phyloP scores from a whole-genome alignment of 2,329 filamentous ascomycete species.

The Stachybotrys elegans region DNA sequence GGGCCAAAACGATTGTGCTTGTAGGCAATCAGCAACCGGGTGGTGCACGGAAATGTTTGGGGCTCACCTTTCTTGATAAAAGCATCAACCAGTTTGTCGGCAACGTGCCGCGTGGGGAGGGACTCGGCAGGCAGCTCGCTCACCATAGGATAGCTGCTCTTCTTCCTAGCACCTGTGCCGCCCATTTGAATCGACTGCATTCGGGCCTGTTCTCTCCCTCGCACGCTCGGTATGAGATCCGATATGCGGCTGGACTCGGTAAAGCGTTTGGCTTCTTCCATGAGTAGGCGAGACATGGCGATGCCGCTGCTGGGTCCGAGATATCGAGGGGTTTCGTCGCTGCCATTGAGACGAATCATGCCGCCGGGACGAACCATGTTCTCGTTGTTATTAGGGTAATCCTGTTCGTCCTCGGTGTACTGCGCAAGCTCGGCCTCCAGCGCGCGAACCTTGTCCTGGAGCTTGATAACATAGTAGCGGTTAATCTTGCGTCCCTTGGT shows the following conservation, averaged over 20 bases:
- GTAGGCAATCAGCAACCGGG: constrained; percentile 57
- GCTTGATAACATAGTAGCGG: constrained; percentile 84
- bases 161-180: constrained; percentile 58
- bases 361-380: constrained; percentile 84
- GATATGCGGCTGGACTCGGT: constrained; percentile 88
- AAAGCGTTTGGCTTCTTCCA: constrained; percentile 94
- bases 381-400: constrained; percentile 67
- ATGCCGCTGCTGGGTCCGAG: constrained; percentile 93
- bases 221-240: constrained; percentile 77
- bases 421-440: constrained; percentile 78
- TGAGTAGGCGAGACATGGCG: constrained; percentile 87
- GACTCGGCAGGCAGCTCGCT: constrained; percentile 75
- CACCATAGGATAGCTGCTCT: constrained; percentile 85
- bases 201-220: constrained; percentile 48
- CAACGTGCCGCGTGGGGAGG: constrained; percentile 68
- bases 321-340: constrained; percentile 82
- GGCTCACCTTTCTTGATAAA: constrained; percentile 76
- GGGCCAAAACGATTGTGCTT: constrained; percentile 86
- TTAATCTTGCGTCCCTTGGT: constrained; percentile 81
- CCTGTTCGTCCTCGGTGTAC: constrained; percentile 71
- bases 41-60: not conserved
- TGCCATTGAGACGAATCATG: constrained; percentile 76
- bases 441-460: constrained; percentile 79
- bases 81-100: constrained; percentile 74
- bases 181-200: constrained; percentile 56